Base-by-base conservation (phyloP, 2,329 filamentous ascomycete genomes). In the Apiospora kogelbergensis region DNA sequence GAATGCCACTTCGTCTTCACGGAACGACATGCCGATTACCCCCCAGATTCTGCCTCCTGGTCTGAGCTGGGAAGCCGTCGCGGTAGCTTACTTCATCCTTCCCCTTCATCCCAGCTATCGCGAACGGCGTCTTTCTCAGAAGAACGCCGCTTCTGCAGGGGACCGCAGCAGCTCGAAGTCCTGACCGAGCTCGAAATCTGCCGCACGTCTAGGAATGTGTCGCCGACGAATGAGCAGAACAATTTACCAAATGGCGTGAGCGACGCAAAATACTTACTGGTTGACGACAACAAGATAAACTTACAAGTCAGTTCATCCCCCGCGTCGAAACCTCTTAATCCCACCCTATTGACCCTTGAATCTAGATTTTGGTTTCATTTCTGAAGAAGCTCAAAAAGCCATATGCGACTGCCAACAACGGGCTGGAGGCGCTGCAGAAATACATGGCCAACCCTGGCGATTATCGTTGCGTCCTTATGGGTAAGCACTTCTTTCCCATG, bases 201-300 rank as follows among this genome's bases (percentile, higher is more conserved):
- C 11, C 53, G 53, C 30, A 37, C 53, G 26, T 60, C 53, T 20
- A 10, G 53, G 1, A 60, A 37, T n/a, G 53, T n/a, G 17, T 60
- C 53, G 9, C 53, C 53, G 30, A 60, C 30, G n/a, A 66, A 41
- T 66, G 41, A 30, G 48, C 68, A 71, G 22, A 41, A 37, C 11
- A 37, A 22, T 22, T 1, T 20, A 11, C 40, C 15, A 13, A 42
- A 42, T 0, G n/a, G 40, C 33, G 6, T 30, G 24, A 9, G 24
- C 24, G 24, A n/a, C 6, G 48, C 67, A 15, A 42, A 67, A 1
- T 68, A 81, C 6, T 74, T 84, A 0, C 75, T 83, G 0, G 81
- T 83, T 0, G 81, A 83, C 30, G 81, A 83, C 67, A 83, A 83
- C 66, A 70, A 72, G 2, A 81, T 83, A 69, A 83, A 83, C 53